Evolutionary conservation across 164 flowering plant genomes (phyloP).

Genomic region (Warburgia ugandensis): DNA sequence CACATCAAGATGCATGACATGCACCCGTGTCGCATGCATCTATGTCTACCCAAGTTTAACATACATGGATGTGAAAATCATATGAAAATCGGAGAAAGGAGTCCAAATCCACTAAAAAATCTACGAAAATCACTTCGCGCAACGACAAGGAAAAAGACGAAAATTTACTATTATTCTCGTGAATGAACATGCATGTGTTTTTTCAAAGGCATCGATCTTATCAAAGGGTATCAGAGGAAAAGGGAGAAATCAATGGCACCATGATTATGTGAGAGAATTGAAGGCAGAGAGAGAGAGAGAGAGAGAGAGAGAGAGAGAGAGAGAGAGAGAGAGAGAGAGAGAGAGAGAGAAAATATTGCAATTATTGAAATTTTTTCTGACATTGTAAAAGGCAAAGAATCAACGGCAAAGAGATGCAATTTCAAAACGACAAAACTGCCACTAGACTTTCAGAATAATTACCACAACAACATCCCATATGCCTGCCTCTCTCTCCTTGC

Average conservation of each 20-base stretch:
- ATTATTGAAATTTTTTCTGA: neutral
- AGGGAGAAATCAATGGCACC: neutral
- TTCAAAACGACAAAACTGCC: constrained; percentile 2
- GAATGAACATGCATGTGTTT: neutral
- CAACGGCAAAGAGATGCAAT: neutral
- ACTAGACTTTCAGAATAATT: constrained; percentile 4
- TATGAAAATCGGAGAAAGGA: too few species aligned
- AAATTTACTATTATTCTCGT: constrained; percentile 8
- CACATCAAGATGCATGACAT: too few species aligned
- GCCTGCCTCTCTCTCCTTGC: neutral
- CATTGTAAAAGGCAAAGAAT: neutral
- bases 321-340: too few species aligned
- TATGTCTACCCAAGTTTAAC: too few species aligned
- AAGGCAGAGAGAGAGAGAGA: neutral
- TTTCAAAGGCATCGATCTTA: neutral
- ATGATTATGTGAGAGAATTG: neutral
- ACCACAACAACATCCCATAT: constrained; percentile 4
- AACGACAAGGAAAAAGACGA: constrained; percentile 6
- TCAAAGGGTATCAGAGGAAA: neutral
- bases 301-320: too few species aligned
- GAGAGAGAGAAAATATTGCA: neutral
- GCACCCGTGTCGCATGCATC: too few species aligned
- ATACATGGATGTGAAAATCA: neutral
- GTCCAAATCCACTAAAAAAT: too few species aligned
- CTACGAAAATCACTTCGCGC: too few species aligned